Percentiles rank a stretch among this genome's conserved stretches.
These are phyloP conservation scores for Candida gigantensis DNA, from an alignment of 1,139 yeast genomes.

Conservation along the genomic window DNA sequence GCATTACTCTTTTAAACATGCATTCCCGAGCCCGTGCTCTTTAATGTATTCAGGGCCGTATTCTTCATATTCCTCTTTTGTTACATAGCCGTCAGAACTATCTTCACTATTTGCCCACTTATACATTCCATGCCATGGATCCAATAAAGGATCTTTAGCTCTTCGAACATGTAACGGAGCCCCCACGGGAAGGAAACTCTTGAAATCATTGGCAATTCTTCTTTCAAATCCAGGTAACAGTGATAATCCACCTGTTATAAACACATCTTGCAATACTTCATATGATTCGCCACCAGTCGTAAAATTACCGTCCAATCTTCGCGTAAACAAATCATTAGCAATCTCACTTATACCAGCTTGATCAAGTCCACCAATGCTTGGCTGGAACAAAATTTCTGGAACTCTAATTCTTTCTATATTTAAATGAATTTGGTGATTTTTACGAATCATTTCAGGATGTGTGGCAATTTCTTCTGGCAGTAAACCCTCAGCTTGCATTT, in stretches of 20 bases:
- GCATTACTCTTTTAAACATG: conserved; percentile 19
- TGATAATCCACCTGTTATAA: conserved; percentile 86
- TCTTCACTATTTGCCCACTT: conserved; percentile 61
- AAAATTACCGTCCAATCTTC: conserved; percentile 56
- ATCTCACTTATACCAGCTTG: conserved; percentile 90
- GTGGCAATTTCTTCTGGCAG: conserved; percentile 46
- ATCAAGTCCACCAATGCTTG: conserved; percentile 93
- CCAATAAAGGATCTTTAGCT: conserved; percentile 70
- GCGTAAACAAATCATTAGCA: conserved; percentile 63
- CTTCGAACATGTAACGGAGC: conserved; percentile 59
- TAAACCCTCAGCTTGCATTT: conserved; percentile 46
- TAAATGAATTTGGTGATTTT: conserved; percentile 79
- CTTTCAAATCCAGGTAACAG: conserved; percentile 63
- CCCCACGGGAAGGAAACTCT: conserved; percentile 68
- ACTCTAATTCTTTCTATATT: conserved; percentile 89
- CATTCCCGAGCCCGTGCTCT: conserved; percentile 82
- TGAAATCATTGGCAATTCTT: conserved; percentile 68
- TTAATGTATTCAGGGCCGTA: conserved; percentile 87
- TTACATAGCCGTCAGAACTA: conserved; percentile 52
- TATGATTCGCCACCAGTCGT: conserved; percentile 56
- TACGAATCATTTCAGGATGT: conserved; percentile 45
- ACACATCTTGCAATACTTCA: conserved; percentile 59
- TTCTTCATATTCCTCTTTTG: conserved; percentile 78
- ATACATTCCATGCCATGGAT: conserved; percentile 96
- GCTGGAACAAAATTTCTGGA: conserved; percentile 91